phyloP scores from a whole-genome alignment of 2,329 filamentous ascomycete genomes.

The Colletotrichum godetiae region DNA sequence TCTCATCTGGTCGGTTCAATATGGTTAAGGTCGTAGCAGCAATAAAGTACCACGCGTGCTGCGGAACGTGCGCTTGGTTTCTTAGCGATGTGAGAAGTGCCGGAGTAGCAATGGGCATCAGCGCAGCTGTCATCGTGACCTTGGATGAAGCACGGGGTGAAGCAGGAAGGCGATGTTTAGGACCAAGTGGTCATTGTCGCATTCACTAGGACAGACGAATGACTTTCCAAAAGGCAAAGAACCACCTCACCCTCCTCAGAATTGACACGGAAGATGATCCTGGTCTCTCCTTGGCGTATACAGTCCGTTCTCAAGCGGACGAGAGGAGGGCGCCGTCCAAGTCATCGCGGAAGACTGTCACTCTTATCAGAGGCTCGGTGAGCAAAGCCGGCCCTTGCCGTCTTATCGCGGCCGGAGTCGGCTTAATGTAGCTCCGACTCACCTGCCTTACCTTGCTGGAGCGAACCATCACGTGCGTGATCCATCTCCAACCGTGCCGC shows the following conservation, averaged over 20 bases:
- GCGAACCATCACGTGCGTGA: constrained; percentile 15
- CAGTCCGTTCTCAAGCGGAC: neutral
- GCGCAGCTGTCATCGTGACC: constrained; percentile 24
- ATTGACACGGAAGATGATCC: neutral
- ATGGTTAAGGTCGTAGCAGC: constrained; percentile 56
- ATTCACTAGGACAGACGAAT: neutral
- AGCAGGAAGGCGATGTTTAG: neutral
- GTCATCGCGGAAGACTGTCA: neutral
- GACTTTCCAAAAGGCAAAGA: neutral
- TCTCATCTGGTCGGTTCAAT: constrained; percentile 61
- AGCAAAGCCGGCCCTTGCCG: neutral
- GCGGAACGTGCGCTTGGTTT: constrained; percentile 53
- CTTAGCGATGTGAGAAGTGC: constrained; percentile 54
- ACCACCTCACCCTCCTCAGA: neutral
- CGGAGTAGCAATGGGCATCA: constrained; percentile 51
- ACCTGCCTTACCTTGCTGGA: too few species aligned
- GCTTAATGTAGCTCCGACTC: constrained; percentile 3
- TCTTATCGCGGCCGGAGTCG: neutral
- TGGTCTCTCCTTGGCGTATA: neutral
- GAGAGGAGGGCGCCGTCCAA: neutral
- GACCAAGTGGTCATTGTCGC: neutral
- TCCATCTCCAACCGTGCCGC: neutral
- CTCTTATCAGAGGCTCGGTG: neutral
- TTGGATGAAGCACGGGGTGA: neutral
- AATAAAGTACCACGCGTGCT: constrained; percentile 61